These are phyloP conservation scores for Inosperma sp. DNA, from an alignment of 768 basidiomycete genomes.

Conservation along the genomic window DNA sequence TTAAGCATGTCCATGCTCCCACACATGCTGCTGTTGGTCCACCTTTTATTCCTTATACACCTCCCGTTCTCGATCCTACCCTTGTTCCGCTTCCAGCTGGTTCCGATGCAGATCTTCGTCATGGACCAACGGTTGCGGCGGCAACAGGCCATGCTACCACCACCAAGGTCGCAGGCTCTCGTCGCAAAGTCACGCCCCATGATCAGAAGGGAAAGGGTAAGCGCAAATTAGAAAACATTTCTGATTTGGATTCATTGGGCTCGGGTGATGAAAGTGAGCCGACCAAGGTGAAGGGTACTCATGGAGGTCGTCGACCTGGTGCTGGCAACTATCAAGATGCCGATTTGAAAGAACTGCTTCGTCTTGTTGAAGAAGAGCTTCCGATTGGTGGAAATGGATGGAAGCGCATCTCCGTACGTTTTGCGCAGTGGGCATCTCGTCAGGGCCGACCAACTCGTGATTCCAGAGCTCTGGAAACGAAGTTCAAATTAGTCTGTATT, in stretches of 20 bases:
- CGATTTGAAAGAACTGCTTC: background rate
- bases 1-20: no score
- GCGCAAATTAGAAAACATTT: background rate
- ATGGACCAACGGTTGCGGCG: slow-evolving; percentile 9
- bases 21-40: no score
- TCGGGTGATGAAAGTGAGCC: background rate
- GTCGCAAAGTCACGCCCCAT: background rate
- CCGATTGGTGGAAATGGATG: slow-evolving; percentile 9
- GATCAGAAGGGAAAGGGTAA: slow-evolving; percentile 9
- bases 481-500: slow-evolving; percentile 4
- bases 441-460: background rate
- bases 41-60: no score
- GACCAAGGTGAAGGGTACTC: slow-evolving; percentile 1
- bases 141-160: slow-evolving; percentile 6
- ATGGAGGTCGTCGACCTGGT: slow-evolving; percentile 11
- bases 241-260: background rate
- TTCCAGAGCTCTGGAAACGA: background rate
- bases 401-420: background rate
- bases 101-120: slow-evolving; percentile 8
- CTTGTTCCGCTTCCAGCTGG: no score
- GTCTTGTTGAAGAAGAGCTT: slow-evolving; percentile 1
- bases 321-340: slow-evolving; percentile 1
- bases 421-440: background rate
- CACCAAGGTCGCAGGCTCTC: slow-evolving; percentile 9
- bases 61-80: no score